Evolutionary conservation across 202 grass and related monocot genomes (phyloP).

Genomic region (Schoenoplectus tabernaemontani): DNA sequence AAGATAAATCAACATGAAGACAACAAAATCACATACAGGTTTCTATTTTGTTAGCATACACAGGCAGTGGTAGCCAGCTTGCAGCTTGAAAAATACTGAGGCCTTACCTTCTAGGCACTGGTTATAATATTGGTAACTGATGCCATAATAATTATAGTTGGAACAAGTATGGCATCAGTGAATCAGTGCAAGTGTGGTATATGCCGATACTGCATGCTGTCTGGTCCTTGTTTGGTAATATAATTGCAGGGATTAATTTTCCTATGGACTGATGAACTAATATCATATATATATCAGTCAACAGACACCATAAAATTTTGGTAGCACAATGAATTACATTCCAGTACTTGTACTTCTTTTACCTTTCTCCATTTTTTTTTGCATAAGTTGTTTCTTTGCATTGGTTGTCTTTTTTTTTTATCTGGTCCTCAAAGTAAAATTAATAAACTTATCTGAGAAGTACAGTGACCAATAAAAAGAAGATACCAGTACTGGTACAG

Average conservation of each 20-base stretch:
- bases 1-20: slow-evolving; percentile 21
- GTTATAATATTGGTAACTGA: neutral
- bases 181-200: neutral
- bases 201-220: neutral
- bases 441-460: neutral
- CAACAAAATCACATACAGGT: slow-evolving; percentile 2
- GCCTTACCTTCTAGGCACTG: neutral
- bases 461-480: neutral
- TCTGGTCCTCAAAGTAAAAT: neutral
- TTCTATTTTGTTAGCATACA: slow-evolving; percentile 16
- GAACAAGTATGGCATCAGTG: neutral
- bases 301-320: neutral
- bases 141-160: neutral
- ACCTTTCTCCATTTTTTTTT: neutral
- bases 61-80: neutral
- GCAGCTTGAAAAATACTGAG: neutral
- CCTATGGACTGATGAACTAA: neutral
- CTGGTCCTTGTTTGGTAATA: neutral
- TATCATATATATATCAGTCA: neutral
- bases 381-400: neutral
- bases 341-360: neutral
- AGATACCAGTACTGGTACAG: slow-evolving; percentile 16
- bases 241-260: neutral
- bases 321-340: neutral
- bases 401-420: neutral